These are phyloP conservation scores for Passiflora organensis DNA, from an alignment of 345 rosid species.

Conservation along the genomic window DNA sequence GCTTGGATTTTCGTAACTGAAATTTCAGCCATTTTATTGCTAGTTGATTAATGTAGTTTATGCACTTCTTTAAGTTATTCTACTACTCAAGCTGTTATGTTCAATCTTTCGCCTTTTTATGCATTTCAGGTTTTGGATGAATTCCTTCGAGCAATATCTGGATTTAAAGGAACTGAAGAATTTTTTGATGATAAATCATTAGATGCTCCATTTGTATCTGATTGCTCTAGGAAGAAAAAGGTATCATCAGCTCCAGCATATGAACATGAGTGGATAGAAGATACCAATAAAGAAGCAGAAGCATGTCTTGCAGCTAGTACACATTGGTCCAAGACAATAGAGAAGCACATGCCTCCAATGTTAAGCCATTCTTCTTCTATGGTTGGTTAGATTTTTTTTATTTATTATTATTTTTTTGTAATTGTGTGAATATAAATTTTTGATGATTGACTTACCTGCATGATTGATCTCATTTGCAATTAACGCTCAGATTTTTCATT, in stretches of 20 bases:
- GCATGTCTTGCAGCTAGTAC: conserved; percentile 43
- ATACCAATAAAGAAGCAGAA: conserved; percentile 34
- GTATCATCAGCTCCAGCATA: conserved; percentile 88
- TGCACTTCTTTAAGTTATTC: background rate
- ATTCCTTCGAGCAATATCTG: conserved; percentile 84
- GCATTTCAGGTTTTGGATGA: conserved; percentile 77
- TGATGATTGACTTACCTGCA: conserved; percentile 2
- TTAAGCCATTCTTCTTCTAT: conserved; percentile 59
- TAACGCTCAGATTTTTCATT: background rate
- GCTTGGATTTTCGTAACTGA: too few species aligned
- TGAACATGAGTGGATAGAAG: conserved; percentile 42
- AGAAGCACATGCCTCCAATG: conserved; percentile 58
- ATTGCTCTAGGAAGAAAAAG: conserved; percentile 61
- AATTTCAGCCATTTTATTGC: too few species aligned
- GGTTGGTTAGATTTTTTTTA: conserved; percentile 47
- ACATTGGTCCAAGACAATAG: conserved; percentile 73
- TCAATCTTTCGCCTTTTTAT: background rate
- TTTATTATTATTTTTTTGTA: background rate
- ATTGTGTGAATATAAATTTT: background rate
- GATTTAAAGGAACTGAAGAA: conserved; percentile 90
- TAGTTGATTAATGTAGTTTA: too few species aligned
- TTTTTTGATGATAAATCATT: conserved; percentile 53
- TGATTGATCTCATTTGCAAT: background rate
- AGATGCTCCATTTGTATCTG: conserved; percentile 78
- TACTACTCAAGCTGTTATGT: too few species aligned